phyloP scores from a whole-genome alignment of 2,329 filamentous ascomycete species.

The Zasmidium citrigriseum region DNA sequence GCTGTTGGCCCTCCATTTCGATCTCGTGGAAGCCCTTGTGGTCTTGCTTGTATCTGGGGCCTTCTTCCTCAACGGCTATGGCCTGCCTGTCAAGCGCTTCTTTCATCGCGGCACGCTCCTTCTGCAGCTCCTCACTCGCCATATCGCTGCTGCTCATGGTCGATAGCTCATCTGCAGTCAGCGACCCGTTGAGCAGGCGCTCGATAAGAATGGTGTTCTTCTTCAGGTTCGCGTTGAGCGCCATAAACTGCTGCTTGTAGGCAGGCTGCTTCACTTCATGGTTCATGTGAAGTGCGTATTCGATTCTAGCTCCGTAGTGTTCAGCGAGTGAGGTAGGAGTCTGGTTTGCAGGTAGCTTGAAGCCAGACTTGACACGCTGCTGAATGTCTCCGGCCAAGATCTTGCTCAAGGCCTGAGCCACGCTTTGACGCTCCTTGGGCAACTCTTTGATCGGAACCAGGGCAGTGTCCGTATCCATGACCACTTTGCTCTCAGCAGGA shows the following conservation, averaged over 20 bases:
- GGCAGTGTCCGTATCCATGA: slow-evolving; percentile 34
- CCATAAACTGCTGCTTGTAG: slow-evolving; percentile 68
- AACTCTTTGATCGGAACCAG: slow-evolving; percentile 49
- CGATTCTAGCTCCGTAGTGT: slow-evolving; percentile 74
- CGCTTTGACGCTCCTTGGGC: slow-evolving; percentile 67
- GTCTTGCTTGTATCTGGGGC: slow-evolving; percentile 79
- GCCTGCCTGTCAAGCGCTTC: slow-evolving; percentile 80
- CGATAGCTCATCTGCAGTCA: slow-evolving; percentile 76
- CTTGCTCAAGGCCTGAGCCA: slow-evolving; percentile 70
- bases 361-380: slow-evolving; percentile 66
- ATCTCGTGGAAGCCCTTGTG: slow-evolving; percentile 95
- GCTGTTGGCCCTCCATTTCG: slow-evolving; percentile 64
- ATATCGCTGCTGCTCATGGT: slow-evolving; percentile 88
- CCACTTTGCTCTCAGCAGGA: slow-evolving; percentile 17
- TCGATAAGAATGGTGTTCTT: slow-evolving; percentile 77
- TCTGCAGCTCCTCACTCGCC: slow-evolving; percentile 85
- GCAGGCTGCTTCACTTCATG: slow-evolving; percentile 53
- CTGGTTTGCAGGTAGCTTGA: slow-evolving; percentile 63
- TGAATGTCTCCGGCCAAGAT: slow-evolving; percentile 67
- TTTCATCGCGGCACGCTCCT: slow-evolving; percentile 73
- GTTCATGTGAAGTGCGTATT: slow-evolving; percentile 65
- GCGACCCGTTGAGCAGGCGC: slow-evolving; percentile 69
- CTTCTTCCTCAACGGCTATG: slow-evolving; percentile 72
- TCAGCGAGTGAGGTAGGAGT: slow-evolving; percentile 67
- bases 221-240: slow-evolving; percentile 84